Conservation (phyloP, 2,329 filamentous ascomycete species). For the Lecanoromycetidae sp. region DNA sequence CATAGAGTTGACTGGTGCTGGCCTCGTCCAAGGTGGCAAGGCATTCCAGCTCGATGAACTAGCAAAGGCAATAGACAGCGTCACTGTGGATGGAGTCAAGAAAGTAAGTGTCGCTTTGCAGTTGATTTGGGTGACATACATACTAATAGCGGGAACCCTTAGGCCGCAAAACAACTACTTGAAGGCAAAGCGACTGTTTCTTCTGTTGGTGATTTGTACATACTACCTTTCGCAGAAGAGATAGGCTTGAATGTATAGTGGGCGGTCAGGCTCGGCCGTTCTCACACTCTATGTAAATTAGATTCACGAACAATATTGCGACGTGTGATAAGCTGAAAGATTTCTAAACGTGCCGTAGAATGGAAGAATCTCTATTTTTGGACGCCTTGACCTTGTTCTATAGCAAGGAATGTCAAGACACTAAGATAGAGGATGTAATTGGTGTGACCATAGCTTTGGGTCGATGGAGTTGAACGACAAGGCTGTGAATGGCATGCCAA, state of each 20-base stretch:
- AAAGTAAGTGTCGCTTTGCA: constrained; percentile 49
- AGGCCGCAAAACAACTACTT: constrained; percentile 81
- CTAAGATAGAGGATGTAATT: too few species aligned
- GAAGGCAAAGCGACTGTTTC: constrained; percentile 82
- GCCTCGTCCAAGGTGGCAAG: constrained; percentile 69
- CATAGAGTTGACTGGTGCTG: constrained; percentile 71
- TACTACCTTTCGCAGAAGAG: constrained; percentile 86
- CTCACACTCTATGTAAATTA: neutral
- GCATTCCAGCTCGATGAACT: constrained; percentile 72
- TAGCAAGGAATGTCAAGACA: too few species aligned
- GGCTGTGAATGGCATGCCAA: too few species aligned
- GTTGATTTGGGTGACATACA: neutral
- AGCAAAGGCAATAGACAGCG: constrained; percentile 64
- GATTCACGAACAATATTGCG: neutral
- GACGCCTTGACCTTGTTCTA: too few species aligned
- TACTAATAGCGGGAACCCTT: constrained; percentile 22
- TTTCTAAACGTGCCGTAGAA: too few species aligned
- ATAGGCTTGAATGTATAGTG: constrained; percentile 78
- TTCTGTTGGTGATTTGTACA: constrained; percentile 79
- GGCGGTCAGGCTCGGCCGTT: too few species aligned
- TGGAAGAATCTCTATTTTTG: too few species aligned
- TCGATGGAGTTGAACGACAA: too few species aligned
- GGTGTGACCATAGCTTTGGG: too few species aligned
- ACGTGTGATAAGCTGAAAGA: neutral
- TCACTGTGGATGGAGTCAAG: constrained; percentile 76